A percentile compares a stretch with the other conserved stretches of the same genome.
Conservation (phyloP, 2,329 filamentous ascomycete species). For the Ceratocystis destructans region DNA sequence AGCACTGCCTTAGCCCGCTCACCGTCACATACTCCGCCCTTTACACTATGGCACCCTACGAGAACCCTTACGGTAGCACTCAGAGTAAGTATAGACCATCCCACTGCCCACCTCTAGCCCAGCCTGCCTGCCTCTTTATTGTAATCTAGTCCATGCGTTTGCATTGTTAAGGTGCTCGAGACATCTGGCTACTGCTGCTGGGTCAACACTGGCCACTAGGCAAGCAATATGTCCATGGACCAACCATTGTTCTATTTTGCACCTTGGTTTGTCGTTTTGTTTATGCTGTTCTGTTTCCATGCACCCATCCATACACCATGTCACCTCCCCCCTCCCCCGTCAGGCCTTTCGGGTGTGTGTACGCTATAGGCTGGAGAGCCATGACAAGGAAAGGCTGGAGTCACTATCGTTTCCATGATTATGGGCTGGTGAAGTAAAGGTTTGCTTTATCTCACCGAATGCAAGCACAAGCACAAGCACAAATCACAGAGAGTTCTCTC, state of each 20-base stretch:
- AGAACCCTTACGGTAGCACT: constrained; percentile 3
- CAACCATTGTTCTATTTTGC: neutral
- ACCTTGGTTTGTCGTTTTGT: neutral
- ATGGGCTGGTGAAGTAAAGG: too few species aligned
- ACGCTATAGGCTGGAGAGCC: too few species aligned
- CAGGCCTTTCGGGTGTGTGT: too few species aligned
- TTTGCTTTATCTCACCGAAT: too few species aligned
- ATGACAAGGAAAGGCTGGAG: too few species aligned
- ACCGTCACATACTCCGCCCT: neutral
- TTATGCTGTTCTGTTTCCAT: neutral
- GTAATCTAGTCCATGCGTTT: neutral
- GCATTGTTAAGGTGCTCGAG: neutral
- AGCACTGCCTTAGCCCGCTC: neutral
- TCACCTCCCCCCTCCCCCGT: too few species aligned
- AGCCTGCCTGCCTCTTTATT: neutral
- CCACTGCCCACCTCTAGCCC: neutral
- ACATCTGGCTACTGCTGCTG: neutral
- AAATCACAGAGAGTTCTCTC: neutral
- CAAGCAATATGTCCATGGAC: neutral
- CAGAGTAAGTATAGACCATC: neutral
- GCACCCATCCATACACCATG: too few species aligned
- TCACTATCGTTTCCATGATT: too few species aligned
- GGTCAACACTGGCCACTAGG: neutral
- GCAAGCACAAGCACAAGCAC: too few species aligned
- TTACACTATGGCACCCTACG: neutral